A percentile compares a stretch with the other conserved stretches of the same genome.
These are phyloP conservation scores for Colletotrichum eleusines DNA, from an alignment of 2,329 filamentous ascomycete species.

Conservation along the genomic window DNA sequence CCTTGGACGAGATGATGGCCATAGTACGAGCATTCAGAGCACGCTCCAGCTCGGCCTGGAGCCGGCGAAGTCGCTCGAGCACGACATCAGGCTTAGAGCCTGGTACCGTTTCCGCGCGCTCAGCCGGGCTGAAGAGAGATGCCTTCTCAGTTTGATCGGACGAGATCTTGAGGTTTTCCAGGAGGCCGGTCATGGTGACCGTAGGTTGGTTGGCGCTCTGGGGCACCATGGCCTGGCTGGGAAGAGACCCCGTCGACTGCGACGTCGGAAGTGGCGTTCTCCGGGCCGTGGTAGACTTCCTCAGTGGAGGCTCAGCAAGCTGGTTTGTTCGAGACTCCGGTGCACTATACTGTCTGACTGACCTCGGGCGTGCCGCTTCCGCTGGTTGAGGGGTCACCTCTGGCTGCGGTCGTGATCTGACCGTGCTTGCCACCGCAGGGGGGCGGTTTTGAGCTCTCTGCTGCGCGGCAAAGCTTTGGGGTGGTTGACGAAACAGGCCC, in stretches of 20 bases:
- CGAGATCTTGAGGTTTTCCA: slow-evolving; percentile 45
- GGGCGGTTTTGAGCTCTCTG: slow-evolving; percentile 70
- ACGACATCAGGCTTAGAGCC: slow-evolving; percentile 70
- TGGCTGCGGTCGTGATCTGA: slow-evolving; percentile 48
- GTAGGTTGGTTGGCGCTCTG: slow-evolving; percentile 32
- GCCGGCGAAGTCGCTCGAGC: slow-evolving; percentile 64
- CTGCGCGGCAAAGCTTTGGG: slow-evolving; percentile 76
- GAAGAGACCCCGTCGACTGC: slow-evolving; percentile 38
- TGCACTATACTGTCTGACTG: slow-evolving; percentile 38
- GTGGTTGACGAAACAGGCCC: slow-evolving; percentile 64
- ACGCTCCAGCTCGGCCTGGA: slow-evolving; percentile 72
- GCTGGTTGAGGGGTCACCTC: slow-evolving; percentile 28
- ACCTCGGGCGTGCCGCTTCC: slow-evolving; percentile 30
- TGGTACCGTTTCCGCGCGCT: slow-evolving; percentile 62
- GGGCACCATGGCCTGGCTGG: slow-evolving; percentile 25
- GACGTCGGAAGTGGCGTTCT: slow-evolving; percentile 40
- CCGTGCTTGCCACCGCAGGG: slow-evolving; percentile 44
- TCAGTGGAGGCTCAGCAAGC: slow-evolving; percentile 33
- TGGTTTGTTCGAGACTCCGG: slow-evolving; percentile 33
- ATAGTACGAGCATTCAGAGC: slow-evolving; percentile 73
- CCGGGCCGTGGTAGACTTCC: slow-evolving; percentile 24
- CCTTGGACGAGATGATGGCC: slow-evolving; percentile 69
- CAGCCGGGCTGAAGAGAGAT: slow-evolving; percentile 68
- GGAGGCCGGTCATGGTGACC: slow-evolving; percentile 34
- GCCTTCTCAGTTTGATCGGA: slow-evolving; percentile 51